Evolutionary conservation across 331 rosid genomes (phyloP).

Genomic region (Saraca asoca): DNA sequence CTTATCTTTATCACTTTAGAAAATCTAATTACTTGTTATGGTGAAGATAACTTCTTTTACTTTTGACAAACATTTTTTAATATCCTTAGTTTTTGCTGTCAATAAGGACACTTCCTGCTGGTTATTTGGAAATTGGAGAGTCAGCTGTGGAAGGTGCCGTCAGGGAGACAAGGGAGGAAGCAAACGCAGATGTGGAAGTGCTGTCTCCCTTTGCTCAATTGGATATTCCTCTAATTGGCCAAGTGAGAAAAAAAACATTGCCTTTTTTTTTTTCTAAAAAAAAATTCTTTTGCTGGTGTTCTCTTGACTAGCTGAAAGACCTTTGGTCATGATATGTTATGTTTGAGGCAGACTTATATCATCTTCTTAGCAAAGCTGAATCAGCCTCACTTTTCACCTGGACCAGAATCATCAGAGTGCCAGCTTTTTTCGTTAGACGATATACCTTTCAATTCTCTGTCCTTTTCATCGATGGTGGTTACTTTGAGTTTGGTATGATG

Average conservation of each 20-base stretch:
- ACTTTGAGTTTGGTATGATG: constrained; percentile 77
- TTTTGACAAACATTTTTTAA: constrained; percentile 26
- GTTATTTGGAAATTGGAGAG: constrained; percentile 94
- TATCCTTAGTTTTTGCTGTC: constrained; percentile 32
- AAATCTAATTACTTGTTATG: constrained; percentile 23
- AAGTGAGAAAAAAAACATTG: constrained; percentile 54
- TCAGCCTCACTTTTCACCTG: constrained; percentile 85
- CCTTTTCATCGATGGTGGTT: constrained; percentile 95
- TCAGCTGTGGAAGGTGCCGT: constrained; percentile 94
- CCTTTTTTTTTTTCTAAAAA: background rate
- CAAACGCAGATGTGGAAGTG: constrained; percentile 89
- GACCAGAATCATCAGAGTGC: constrained; percentile 93
- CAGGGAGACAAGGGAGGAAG: constrained; percentile 97
- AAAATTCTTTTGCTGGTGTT: constrained; percentile 9
- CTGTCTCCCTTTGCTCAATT: constrained; percentile 88
- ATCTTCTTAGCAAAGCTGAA: constrained; percentile 88
- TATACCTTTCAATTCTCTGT: constrained; percentile 78
- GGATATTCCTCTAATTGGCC: constrained; percentile 94
- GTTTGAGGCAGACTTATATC: constrained; percentile 70
- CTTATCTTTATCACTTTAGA: constrained; percentile 21
- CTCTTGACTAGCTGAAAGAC: constrained; percentile 35
- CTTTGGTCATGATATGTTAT: constrained; percentile 29
- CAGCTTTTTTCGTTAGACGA: constrained; percentile 75
- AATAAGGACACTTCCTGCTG: constrained; percentile 94
- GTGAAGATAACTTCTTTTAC: constrained; percentile 35